These are phyloP conservation scores for Tylopilus rubrobrunneus DNA, from an alignment of 768 basidiomycete genomes.

Conservation along the genomic window DNA sequence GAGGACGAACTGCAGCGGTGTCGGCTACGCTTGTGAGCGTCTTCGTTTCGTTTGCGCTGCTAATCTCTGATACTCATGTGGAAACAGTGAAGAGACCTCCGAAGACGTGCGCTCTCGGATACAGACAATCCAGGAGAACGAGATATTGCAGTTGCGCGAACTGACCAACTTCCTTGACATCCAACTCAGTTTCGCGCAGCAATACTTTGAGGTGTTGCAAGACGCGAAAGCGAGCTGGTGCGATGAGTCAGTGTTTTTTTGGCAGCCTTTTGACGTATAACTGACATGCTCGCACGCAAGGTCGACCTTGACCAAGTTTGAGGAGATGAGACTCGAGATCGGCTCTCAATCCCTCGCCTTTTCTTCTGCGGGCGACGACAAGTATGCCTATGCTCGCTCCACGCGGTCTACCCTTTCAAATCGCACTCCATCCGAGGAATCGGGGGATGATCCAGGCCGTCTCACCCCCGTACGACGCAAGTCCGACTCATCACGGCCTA, in stretches of 20 bases:
- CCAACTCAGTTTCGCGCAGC: conserved; percentile 69
- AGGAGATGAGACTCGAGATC: conserved; percentile 18
- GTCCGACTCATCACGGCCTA: conserved; percentile 50
- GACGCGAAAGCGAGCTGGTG: conserved; percentile 70
- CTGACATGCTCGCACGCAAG: conserved; percentile 18
- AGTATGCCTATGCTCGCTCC: conserved; percentile 32
- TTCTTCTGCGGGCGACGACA: conserved; percentile 22
- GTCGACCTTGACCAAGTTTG: conserved; percentile 27
- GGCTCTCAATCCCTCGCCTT: conserved; percentile 16
- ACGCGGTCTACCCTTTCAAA: conserved; percentile 28
- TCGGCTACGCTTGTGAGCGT: conserved; percentile 68
- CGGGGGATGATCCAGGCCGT: conserved; percentile 32
- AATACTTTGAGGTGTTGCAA: conserved; percentile 68
- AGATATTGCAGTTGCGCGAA: conserved; percentile 66
- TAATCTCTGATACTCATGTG: conserved; percentile 7
- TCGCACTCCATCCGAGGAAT: conserved; percentile 27
- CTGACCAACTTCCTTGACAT: conserved; percentile 68
- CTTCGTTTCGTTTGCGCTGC: background rate
- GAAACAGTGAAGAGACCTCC: conserved; percentile 72
- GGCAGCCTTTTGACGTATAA: background rate
- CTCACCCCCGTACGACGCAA: conserved; percentile 33
- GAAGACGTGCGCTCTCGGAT: conserved; percentile 83
- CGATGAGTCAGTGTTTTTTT: conserved; percentile 45
- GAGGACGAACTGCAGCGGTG: conserved; percentile 78
- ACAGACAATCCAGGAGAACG: conserved; percentile 75